Evolutionary conservation across 2,329 filamentous ascomycete genomes (phyloP), one percentile per base, ranked within the genome.

Genomic region (Monosporascus cannonballus): DNA sequence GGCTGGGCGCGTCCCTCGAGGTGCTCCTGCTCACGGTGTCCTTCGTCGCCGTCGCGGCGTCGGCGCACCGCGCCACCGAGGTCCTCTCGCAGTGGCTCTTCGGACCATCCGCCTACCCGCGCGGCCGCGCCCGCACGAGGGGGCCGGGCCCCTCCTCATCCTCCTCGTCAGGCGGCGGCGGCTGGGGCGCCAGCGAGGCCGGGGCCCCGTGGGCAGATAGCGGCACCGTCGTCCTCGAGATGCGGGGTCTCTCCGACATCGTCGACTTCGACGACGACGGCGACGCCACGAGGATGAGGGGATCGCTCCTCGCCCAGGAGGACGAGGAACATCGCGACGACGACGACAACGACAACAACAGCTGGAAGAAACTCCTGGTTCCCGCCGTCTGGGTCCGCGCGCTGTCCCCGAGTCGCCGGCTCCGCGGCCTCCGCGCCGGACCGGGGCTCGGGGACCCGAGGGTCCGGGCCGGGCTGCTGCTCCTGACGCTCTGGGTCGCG

Each of bases 31-130:
- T 69, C 14, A 59, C 60, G 4, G 36, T 51, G 7, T 48, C 60
- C 7, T 69, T 68, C 42, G 22, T 65, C 18, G 59, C 57, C 50
- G 48, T 63, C 45, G 61, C 64, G 36, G 57, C 54, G 17, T 49
- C 58, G n/a, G 52, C 56, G 24, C 59, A 62, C 37, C 48, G 53
- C 38, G 60, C 60, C 11, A 66, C 64, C 4, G 52, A 56, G 47
- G 52, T 55, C 5, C 56, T 62, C 3, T 48, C 65, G 7, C 38
- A 51, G 9, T 49, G 54, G 52, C 48, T 65, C 39, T 58, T 51
- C 22, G 44, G 30, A 6, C 24, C 47, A 30, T 38, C 47, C 6
- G 6, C 42, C 22, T 45, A 24, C 15, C 14, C 24, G 7, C 7
- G 20, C 5, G 20, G 11, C 11, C n/a, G 41, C 24, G 6, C 0